Evolutionary conservation across 371 early-diverging fungal genomes (phyloP), one percentile per base, ranked within the genome.

Genomic region (Chytridium lagenaria): DNA sequence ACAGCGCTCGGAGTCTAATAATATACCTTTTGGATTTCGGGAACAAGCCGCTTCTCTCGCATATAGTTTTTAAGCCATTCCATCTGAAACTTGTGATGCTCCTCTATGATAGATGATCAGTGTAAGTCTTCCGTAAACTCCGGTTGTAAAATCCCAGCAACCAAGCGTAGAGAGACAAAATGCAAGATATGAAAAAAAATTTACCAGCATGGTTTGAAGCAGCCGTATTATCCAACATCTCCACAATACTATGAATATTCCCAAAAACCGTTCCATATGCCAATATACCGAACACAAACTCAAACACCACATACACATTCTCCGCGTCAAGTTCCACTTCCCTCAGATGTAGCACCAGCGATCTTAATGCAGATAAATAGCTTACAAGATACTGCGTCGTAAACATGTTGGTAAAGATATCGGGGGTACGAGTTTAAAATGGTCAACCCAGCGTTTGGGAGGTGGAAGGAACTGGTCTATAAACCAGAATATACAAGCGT

Each of bases 231-330:
- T 81, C 81, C 59, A 81, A 34, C 76, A 81, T 72, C 70, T 77
- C 77, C 23, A 78, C 74, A 65, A 81, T 81, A 51, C 70, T 69
- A 38, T 76, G 74, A 64, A 81, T 73, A 57, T 78, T 78, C 30
- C 78, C 81, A 71, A 81, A 77, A 50, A 81, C 78, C 16, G 81
- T 78, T 23, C 81, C 81, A 70, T 78, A 78, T 7, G 75, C 76
- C 77, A 81, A 69, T 39, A 78, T 77, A 16, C 78, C 81, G 19
- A 55, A 70, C 1, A 77, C 63, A 72, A 81, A 81, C 65, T 81
- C 81, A 72, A 78, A 74, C 37, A 81, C 67, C 31, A 81, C 76
- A 33, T 68, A 81, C 34, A 74, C 59, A 34, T 76, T 76, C 70
- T 81, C 81, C 26, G 74, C 68, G 50, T 78, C 73, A 1, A 37